Base-by-base conservation (phyloP, 192 early-diverging fungal genomes). In the Chytriomyces confervae region DNA sequence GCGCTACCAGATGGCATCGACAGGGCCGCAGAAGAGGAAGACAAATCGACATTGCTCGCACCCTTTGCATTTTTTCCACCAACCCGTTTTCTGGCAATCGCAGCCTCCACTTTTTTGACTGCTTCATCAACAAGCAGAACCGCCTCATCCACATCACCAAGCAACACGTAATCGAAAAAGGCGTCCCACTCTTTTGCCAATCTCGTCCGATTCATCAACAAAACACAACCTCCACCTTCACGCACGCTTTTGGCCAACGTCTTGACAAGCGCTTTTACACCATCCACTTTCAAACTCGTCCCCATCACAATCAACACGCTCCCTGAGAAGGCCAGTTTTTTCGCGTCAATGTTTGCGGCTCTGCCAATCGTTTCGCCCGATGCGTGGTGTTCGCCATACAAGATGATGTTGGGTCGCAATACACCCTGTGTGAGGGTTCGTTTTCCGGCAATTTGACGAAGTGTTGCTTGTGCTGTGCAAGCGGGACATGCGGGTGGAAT, bases 381-480 rank as follows among this genome's bases (percentile, higher is more conserved):
- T 1, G 91, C 81, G 80, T 97, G 95, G 71, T 91, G 87, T 79
- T 99, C 97, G 77, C 97, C 96, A 87, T 99, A 99, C 6, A 99
- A 84, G 5, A 99, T 94, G 83, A 99, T 94, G 77, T 94, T 93
- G 16, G 97, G 97, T 73, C 96, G 85, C 29, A 99, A 75, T 6
- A 90, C 89, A 6, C 97, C 97, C 8, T 91, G 83, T 7, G 91
- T 84, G 0, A 93, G 72, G 8, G 86, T 81, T 67, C 97, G 88
- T 80, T 96, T 97, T 20, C 96, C 96, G 18, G 84, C 79, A 27
- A 86, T 81, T n/a, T 76, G 70, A 27, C 94, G 85, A 23, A 86
- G 76, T 20, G 70, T 81, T 23, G 75, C 61, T 49, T 81, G 79
- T 43, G 88, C 83, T n/a, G 84, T 78, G 80, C 93, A 94, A 1